These are phyloP conservation scores for Neurospora sp. DNA, from an alignment of 495 filamentous ascomycete genomes.

Conservation along the genomic window DNA sequence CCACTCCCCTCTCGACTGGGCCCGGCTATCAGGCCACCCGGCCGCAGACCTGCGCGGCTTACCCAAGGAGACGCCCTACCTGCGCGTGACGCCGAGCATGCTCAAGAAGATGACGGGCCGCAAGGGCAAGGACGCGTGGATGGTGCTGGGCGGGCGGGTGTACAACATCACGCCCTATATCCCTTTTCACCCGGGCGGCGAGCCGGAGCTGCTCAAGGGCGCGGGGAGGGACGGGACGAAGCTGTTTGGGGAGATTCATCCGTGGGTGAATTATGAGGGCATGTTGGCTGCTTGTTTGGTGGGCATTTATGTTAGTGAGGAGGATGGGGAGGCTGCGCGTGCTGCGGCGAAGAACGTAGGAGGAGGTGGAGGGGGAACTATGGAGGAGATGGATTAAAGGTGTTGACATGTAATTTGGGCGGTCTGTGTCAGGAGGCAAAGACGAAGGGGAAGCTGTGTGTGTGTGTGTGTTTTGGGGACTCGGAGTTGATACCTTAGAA, in stretches of 20 bases:
- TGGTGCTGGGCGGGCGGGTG: constrained; percentile 70
- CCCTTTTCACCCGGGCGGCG: constrained; percentile 86
- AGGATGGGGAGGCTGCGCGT: constrained; percentile 33
- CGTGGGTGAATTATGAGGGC: constrained; percentile 96
- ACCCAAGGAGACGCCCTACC: constrained; percentile 31
- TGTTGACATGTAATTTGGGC: background rate
- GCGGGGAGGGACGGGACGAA: constrained; percentile 69
- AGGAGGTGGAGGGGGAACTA: constrained; percentile 15
- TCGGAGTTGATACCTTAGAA: background rate
- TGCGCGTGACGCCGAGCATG: constrained; percentile 65
- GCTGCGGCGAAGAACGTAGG: constrained; percentile 31
- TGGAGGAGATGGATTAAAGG: constrained; percentile 61
- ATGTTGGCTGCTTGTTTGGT: constrained; percentile 82
- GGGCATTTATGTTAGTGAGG: constrained; percentile 75
- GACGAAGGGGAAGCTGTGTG: background rate
- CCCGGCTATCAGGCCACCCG: constrained; percentile 57
- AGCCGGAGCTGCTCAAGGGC: constrained; percentile 69
- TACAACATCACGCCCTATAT: constrained; percentile 91
- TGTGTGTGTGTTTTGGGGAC: background rate
- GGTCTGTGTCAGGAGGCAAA: background rate
- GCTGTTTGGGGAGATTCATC: constrained; percentile 86
- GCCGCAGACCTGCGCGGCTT: constrained; percentile 56
- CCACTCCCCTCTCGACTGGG: constrained; percentile 94
- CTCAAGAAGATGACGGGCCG: constrained; percentile 67
- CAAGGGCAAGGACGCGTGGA: constrained; percentile 81